Percentiles rank a stretch among this genome's conserved stretches.
Evolutionary conservation across 768 basidiomycete species (phyloP).

Genomic region (Psilocybe tampanensis): DNA sequence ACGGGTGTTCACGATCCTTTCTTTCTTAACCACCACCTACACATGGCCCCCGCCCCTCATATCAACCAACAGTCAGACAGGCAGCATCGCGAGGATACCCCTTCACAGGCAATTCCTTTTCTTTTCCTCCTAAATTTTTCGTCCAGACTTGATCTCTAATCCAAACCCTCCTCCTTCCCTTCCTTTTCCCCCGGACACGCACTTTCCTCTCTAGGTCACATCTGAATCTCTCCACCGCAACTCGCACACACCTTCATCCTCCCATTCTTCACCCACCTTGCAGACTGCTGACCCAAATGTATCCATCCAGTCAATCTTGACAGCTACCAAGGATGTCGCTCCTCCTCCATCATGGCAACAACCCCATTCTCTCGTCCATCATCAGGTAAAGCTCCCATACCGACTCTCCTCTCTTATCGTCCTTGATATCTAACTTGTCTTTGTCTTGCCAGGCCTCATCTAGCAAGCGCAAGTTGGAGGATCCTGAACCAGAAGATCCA

Average conservation of each 20-base stretch:
- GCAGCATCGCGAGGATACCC: conserved; percentile 20
- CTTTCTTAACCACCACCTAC: conserved; percentile 48
- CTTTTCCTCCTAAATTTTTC: conserved; percentile 29
- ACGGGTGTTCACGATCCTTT: conserved; percentile 37
- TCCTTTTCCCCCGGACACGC: conserved; percentile 18
- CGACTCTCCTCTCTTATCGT: background rate
- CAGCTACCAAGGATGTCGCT: conserved; percentile 45
- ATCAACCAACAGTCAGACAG: conserved; percentile 24
- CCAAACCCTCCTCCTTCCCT: conserved; percentile 13
- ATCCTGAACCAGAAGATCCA: conserved; percentile 60
- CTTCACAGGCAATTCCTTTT: conserved; percentile 23
- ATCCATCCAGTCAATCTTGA: conserved; percentile 53
- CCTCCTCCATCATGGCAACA: conserved; percentile 35
- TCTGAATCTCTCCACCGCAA: conserved; percentile 15
- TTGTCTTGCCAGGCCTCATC: conserved; percentile 37
- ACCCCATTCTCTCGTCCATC: conserved; percentile 29
- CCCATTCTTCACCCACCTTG: conserved; percentile 27
- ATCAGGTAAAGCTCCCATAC: conserved; percentile 16
- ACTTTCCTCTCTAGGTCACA: conserved; percentile 20
- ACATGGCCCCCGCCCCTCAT: conserved; percentile 37
- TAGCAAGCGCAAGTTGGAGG: conserved; percentile 78
- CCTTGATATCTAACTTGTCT: background rate
- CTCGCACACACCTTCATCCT: conserved; percentile 29
- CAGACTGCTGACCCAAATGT: conserved; percentile 43
- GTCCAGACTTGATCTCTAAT: conserved; percentile 19